A percentile compares a stretch with the other conserved stretches of the same genome.
Conservation (phyloP, 768 basidiomycete species). For the Suillus fuscotomentosus region DNA sequence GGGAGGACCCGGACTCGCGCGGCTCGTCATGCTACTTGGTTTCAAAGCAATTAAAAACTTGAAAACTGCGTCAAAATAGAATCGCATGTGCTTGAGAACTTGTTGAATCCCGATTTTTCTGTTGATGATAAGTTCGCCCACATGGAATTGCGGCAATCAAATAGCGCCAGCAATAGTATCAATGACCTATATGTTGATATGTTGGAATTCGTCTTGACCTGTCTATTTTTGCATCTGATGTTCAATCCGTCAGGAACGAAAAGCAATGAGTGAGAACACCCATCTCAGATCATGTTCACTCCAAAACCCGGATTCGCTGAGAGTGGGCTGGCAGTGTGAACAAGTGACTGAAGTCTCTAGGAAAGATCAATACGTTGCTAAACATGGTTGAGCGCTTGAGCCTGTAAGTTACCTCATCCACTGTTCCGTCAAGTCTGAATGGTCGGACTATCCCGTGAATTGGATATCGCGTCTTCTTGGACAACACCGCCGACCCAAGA, state of each 20-base stretch:
- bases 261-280: background rate
- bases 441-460: slow-evolving; percentile 3
- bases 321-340: background rate
- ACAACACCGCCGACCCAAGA: background rate
- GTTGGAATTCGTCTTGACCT: background rate
- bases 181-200: no score
- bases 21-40: background rate
- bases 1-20: background rate
- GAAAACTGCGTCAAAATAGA: background rate
- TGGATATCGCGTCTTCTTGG: background rate
- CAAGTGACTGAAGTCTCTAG: background rate
- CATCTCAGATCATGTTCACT: background rate
- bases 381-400: background rate
- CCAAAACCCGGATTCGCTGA: background rate
- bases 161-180: background rate
- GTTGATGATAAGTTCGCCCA: background rate
- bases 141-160: background rate
- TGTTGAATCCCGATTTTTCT: background rate
- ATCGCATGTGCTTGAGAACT: background rate
- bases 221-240: background rate
- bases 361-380: background rate
- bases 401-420: background rate
- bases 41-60: no score
- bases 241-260: background rate
- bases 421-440: background rate